Evolutionary conservation across 495 filamentous ascomycete genomes (phyloP).

Genomic region (Lichenothelia convexa): DNA sequence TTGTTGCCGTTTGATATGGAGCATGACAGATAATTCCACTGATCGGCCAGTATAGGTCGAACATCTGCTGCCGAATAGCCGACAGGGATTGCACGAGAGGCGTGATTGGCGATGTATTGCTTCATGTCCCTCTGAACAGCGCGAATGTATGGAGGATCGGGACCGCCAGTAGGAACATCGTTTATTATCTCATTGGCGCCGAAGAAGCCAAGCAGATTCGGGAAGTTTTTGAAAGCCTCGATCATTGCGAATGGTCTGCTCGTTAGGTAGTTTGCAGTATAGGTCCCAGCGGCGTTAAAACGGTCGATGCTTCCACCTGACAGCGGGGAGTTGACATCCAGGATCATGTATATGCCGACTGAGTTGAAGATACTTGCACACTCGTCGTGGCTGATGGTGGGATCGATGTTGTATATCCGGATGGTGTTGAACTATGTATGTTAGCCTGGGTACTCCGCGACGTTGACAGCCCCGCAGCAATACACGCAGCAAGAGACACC

Average conservation of each 20-base stretch:
- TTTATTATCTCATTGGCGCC: constrained; percentile 90
- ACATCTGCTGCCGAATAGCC: constrained; percentile 95
- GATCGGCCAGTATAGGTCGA: constrained; percentile 56
- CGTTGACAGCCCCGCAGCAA: constrained; percentile 3
- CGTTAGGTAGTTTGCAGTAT: constrained; percentile 56
- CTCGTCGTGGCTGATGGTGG: constrained; percentile 65
- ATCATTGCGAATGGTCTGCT: constrained; percentile 80
- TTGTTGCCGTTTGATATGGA: constrained; percentile 41
- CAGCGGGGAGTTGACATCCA: constrained; percentile 89
- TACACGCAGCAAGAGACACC: background rate
- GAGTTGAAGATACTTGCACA: constrained; percentile 87
- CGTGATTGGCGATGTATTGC: constrained; percentile 64
- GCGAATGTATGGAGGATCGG: constrained; percentile 45
- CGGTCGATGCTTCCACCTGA: constrained; percentile 57
- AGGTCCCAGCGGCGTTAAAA: constrained; percentile 44
- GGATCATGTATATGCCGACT: constrained; percentile 53
- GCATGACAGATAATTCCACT: constrained; percentile 72
- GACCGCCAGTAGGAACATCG: constrained; percentile 30
- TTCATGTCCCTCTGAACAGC: constrained; percentile 73
- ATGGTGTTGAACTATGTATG: constrained; percentile 44
- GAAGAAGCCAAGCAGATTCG: constrained; percentile 84
- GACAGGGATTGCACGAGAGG: constrained; percentile 52
- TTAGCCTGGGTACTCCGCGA: constrained; percentile 2
- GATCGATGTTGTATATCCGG: constrained; percentile 83
- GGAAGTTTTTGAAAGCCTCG: constrained; percentile 85